These are phyloP conservation scores for Citrus inodora DNA, from an alignment of 345 rosid species.

Conservation along the genomic window DNA sequence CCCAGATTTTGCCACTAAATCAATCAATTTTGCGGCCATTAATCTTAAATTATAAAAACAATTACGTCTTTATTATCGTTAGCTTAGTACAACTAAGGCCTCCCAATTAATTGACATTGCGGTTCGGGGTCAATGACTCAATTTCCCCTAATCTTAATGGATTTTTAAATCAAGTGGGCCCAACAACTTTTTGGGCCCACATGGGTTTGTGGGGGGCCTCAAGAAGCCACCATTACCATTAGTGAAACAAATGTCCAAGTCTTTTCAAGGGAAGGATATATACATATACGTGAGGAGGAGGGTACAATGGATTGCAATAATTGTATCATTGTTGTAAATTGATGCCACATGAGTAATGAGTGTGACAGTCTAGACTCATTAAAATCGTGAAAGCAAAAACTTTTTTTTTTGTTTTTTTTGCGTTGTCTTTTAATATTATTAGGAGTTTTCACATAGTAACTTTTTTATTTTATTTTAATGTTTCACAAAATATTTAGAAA, in stretches of 20 bases:
- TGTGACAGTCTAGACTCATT: not conserved
- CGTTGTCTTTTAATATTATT: not conserved
- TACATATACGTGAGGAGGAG: no score
- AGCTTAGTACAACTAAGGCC: not conserved
- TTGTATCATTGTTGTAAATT: not conserved
- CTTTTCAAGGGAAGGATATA: not conserved
- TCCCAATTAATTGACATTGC: conserved; percentile 11
- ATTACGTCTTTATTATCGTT: not conserved
- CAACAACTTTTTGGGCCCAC: not conserved
- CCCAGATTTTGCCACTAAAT: not conserved
- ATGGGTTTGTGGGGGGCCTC: not conserved
- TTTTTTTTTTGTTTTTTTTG: not conserved
- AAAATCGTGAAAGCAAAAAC: not conserved
- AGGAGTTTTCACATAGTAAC: not conserved
- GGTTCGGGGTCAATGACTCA: not conserved
- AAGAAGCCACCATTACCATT: not conserved
- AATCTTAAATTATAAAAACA: not conserved
- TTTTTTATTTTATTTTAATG: not conserved
- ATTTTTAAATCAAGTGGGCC: not conserved
- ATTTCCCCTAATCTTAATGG: not conserved
- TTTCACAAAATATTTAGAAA: no score
- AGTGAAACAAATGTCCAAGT: not conserved
- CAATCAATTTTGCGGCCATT: conserved; percentile 10
- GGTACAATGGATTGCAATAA: not conserved
- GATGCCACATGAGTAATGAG: not conserved